Evolutionary conservation across 805 yeast genomes (phyloP), one percentile per base, ranked within the genome.

Genomic region (Zygotorulaspora chibaensis): DNA sequence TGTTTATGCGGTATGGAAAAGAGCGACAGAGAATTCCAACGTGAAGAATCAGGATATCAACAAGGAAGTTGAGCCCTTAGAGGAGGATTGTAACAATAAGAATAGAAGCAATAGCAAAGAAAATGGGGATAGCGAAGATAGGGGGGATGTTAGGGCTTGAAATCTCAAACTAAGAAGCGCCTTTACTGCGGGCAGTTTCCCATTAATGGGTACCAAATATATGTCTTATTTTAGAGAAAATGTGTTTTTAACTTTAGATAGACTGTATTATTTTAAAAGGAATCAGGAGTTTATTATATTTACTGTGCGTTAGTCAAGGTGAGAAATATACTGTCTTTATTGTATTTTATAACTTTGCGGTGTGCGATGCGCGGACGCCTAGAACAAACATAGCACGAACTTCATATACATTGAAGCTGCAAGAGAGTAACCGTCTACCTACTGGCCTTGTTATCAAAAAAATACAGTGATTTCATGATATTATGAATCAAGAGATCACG

Each of bases 1-100:
- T 44, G 63, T 64, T 3, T 60, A 61, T 39, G 62, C 68, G 10
- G 67, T 64, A 12, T 63, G 65, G 66, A 56, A 62, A 48, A 52
- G 67, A 29, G 67, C 66, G 2, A 57, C 60, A 1, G 61, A 53
- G 38, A 43, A 46, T 29, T 10, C 11, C 17, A 30, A 9, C 16
- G 11, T 16, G 8, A 33, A 16, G 20, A 17, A 33, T 16, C 16
- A 13, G n/a, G 36, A 33, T 10, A 12, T 16, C 15, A 27, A 27
- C 29, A 33, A 33, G 36, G 36, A 33, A 13, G 16, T n/a, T 43
- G 8, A 39, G 33, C 18, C 36, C 36, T 25, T 30, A 39, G 26
- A 43, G 37, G 34, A 39, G 45, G 16, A 33, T 13, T 16, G 16
- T 13, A 16, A 33, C 20, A 16, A 17, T 10, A 33, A 3, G 5